Conservation (phyloP, 1,139 yeast species). For the Kodamaea plutei region DNA sequence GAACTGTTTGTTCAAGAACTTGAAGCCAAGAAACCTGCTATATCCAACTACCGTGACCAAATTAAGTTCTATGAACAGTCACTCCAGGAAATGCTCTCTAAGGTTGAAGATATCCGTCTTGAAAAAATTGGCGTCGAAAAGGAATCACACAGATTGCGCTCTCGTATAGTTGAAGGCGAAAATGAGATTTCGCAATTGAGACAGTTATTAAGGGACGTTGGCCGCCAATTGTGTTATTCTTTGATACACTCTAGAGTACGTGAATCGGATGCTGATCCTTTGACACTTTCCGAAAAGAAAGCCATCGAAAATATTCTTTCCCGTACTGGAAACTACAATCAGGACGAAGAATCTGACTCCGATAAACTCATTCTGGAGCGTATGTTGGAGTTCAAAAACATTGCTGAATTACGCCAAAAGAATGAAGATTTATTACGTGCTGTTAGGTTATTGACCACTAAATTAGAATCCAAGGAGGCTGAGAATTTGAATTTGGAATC, state of each 20-base stretch:
- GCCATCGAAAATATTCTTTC: conserved; percentile 46
- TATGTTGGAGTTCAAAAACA: conserved; percentile 62
- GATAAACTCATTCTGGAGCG: conserved; percentile 69
- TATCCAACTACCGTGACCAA: conserved; percentile 62
- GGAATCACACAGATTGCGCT: conserved; percentile 29
- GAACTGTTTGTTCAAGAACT: conserved; percentile 70
- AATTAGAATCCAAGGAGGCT: conserved; percentile 55
- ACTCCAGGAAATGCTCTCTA: conserved; percentile 37
- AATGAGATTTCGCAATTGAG: conserved; percentile 43
- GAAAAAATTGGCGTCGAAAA: conserved; percentile 43
- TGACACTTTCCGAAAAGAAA: conserved; percentile 53
- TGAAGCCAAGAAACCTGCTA: conserved; percentile 74
- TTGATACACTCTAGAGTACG: conserved; percentile 63
- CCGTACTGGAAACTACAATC: conserved; percentile 30
- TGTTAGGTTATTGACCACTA: conserved; percentile 64
- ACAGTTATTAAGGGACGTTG: conserved; percentile 65
- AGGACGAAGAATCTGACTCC: conserved; percentile 53
- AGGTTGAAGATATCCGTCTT: conserved; percentile 33
- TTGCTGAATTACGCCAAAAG: conserved; percentile 65
- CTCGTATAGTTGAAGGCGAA: conserved; percentile 34
- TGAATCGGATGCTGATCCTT: conserved; percentile 49
- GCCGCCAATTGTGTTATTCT: conserved; percentile 73
- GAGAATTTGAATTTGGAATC: conserved; percentile 45
- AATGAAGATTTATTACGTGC: conserved; percentile 68
- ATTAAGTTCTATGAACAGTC: conserved; percentile 41